A percentile compares a stretch with the other conserved stretches of the same genome.
These are phyloP conservation scores for Trichoderma gamsii DNA, from an alignment of 495 filamentous ascomycete genomes.

Conservation along the genomic window DNA sequence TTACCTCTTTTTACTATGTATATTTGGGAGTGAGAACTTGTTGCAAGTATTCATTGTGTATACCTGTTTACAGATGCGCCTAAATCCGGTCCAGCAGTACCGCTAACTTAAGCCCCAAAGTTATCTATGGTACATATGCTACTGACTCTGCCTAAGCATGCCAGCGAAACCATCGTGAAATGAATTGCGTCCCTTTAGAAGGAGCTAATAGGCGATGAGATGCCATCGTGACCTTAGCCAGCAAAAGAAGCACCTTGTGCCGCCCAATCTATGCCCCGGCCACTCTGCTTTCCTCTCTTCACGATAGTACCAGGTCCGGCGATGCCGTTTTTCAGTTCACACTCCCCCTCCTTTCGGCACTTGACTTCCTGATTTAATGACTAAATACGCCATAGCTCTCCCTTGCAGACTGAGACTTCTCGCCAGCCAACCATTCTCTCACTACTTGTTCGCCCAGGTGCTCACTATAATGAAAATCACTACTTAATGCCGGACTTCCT, in stretches of 20 bases:
- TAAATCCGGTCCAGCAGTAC: not conserved
- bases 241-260: not conserved
- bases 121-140: constrained; percentile 5
- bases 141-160: not conserved
- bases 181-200: not conserved
- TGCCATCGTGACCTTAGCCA: constrained; percentile 10
- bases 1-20: not conserved
- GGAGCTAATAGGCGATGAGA: constrained; percentile 8
- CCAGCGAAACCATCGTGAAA: constrained; percentile 12
- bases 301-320: constrained; percentile 6
- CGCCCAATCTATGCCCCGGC: not conserved
- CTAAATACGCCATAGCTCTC: not conserved
- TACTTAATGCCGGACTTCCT: constrained; percentile 1
- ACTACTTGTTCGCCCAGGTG: not conserved
- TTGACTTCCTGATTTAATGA: not conserved
- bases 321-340: not conserved
- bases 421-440: not conserved
- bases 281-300: not conserved
- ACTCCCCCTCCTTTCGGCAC: not conserved
- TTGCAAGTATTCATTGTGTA: not conserved
- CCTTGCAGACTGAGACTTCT: constrained; percentile 8
- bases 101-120: not conserved
- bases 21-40: not conserved
- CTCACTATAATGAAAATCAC: not conserved
- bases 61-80: not conserved